Percentiles rank a stretch among this genome's conserved stretches.
phyloP scores from a whole-genome alignment of 2,329 filamentous ascomycete genomes.

The Aureobasidium namibiae region DNA sequence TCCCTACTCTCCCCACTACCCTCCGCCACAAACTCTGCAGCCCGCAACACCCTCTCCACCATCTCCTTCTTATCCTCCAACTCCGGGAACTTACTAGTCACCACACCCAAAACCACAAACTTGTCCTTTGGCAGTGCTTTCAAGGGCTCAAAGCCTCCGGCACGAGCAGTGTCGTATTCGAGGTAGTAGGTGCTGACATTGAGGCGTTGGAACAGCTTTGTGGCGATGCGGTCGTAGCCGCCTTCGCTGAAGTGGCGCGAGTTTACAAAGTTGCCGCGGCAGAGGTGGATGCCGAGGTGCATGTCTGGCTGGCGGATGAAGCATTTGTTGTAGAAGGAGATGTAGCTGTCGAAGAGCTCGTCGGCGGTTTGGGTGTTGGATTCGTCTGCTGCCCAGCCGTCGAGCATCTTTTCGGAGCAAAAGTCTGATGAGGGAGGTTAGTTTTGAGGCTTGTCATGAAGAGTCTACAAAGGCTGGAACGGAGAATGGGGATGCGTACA shows the following conservation, averaged over 20 bases:
- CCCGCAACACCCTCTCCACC: constrained; percentile 37
- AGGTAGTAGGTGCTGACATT: constrained; percentile 29
- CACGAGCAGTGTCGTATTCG: constrained; percentile 40
- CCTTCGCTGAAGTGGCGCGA: constrained; percentile 40
- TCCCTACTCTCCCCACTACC: constrained; percentile 52
- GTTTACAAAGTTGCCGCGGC: constrained; percentile 44
- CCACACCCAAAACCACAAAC: constrained; percentile 39
- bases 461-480: no score
- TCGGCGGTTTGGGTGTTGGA: constrained; percentile 61
- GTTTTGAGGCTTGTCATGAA: no score
- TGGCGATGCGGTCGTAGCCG: constrained; percentile 39
- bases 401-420: constrained; percentile 63
- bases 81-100: constrained; percentile 39
- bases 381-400: constrained; percentile 59
- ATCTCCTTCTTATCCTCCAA: constrained; percentile 40
- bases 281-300: constrained; percentile 70
- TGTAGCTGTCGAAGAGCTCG: constrained; percentile 66
- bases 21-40: constrained; percentile 60
- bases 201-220: constrained; percentile 27
- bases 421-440: constrained; percentile 45
- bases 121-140: constrained; percentile 37
- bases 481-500: constrained; percentile 20
- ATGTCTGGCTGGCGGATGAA: constrained; percentile 54
- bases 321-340: constrained; percentile 67
- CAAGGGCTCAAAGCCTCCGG: constrained; percentile 40